phyloP scores from a whole-genome alignment of 805 yeast genomes.

The Wickerhamomyces hampshirensis region DNA sequence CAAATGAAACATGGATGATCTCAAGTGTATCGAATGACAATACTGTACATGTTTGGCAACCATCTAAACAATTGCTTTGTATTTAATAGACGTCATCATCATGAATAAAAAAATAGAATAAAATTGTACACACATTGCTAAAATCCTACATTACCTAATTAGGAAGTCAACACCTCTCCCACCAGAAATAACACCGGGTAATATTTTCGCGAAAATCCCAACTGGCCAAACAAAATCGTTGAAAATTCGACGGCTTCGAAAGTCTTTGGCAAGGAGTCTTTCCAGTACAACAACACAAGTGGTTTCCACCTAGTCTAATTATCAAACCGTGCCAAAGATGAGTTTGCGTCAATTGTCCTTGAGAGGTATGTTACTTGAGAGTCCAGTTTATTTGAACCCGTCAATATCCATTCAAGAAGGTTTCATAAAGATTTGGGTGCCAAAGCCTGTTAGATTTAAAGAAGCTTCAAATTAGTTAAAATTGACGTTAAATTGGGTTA shows the following conservation, averaged over 20 bases:
- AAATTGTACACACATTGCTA: background rate
- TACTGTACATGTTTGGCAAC: conserved; percentile 83
- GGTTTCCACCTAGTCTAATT: too few species aligned
- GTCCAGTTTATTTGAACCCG: too few species aligned
- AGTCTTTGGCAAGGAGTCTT: too few species aligned
- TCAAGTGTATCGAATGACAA: conserved; percentile 83
- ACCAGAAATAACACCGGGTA: conserved; percentile 2
- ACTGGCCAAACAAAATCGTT: conserved; percentile 7
- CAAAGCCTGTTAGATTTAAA: too few species aligned
- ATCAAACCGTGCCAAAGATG: too few species aligned
- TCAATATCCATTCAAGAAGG: background rate
- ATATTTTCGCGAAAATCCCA: conserved; percentile 1
- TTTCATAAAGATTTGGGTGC: too few species aligned
- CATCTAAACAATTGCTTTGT: conserved; percentile 29
- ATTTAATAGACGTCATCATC: background rate
- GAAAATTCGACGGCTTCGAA: background rate
- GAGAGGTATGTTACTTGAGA: conserved; percentile 25
- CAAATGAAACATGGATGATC: conserved; percentile 61
- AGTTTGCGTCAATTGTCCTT: conserved; percentile 27
- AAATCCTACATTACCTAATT: background rate
- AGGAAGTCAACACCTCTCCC: background rate
- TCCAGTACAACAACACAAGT: too few species aligned
- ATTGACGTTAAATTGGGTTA: background rate
- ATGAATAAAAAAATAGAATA: background rate
- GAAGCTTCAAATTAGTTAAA: too few species aligned